These are phyloP conservation scores for Anacardium occidentale DNA, from an alignment of 345 rosid genomes.

Conservation along the genomic window DNA sequence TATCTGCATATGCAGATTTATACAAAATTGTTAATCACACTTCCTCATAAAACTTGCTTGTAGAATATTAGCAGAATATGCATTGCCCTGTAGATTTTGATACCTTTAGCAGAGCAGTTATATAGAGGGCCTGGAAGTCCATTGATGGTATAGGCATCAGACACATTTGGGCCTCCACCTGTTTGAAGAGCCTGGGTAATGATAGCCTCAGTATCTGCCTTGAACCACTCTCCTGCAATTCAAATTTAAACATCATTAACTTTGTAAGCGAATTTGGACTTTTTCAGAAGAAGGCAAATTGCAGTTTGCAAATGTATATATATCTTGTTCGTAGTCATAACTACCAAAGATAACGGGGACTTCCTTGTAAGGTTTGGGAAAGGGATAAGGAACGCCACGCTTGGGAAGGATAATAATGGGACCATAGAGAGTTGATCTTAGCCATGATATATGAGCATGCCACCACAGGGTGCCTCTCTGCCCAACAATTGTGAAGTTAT, in stretches of 20 bases:
- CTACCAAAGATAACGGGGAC: slow-evolving; percentile 68
- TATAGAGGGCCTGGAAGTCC: slow-evolving; percentile 75
- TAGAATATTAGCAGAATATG: too few species aligned
- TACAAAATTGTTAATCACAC: background rate
- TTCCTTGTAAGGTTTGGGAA: slow-evolving; percentile 71
- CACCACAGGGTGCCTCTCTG: slow-evolving; percentile 62
- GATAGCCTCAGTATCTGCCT: slow-evolving; percentile 63
- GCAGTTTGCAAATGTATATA: too few species aligned
- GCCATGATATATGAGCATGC: slow-evolving; percentile 68
- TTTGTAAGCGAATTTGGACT: background rate
- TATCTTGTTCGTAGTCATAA: background rate
- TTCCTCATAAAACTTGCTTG: too few species aligned
- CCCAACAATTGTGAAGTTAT: slow-evolving; percentile 55
- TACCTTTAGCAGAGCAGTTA: slow-evolving; percentile 73
- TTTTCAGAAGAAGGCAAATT: too few species aligned
- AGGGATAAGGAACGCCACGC: slow-evolving; percentile 61
- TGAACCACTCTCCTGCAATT: slow-evolving; percentile 73
- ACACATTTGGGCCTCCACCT: slow-evolving; percentile 79
- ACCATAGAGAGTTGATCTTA: slow-evolving; percentile 70
- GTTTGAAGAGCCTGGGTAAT: slow-evolving; percentile 60
- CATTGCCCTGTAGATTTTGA: background rate
- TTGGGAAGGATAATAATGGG: slow-evolving; percentile 71
- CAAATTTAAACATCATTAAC: background rate
- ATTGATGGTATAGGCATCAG: slow-evolving; percentile 69
- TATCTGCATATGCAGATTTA: slow-evolving; percentile 27